Evolutionary conservation across 2,329 filamentous ascomycete species (phyloP), one percentile per base, ranked within the genome.

Genomic region (Penicillium polonicum): DNA sequence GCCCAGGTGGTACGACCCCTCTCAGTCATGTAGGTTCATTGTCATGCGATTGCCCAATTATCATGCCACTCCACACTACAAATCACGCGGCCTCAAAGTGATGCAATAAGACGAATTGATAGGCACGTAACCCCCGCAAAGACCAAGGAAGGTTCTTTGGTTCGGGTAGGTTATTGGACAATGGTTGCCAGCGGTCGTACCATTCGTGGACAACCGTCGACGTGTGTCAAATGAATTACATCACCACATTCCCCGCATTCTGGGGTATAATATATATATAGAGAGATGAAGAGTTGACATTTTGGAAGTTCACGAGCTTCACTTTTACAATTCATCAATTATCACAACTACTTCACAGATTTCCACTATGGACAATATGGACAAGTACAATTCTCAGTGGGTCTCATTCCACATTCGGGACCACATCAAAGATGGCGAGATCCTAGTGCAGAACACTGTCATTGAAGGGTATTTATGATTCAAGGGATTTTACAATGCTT

Each of bases 341-440:
- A 31, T 33, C 29, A 25, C 19, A 17, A 35, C 17, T 35, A 48
- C 45, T n/a, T 48, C 29, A 12, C 12, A 33, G 9, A 23, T 36
- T 48, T 33, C 23, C 41, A 43, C 45, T 27, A 29, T 33, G 38
- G 29, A 48, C 33, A 46, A 45, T 4, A 41, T 68, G 53, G 51
- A 67, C 57, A 67, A 64, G 25, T 65, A 70, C 64, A 68, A 67
- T 48, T 66, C 68, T 17, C 60, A 67, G 50, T 70, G 68, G 68
- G 68, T 70, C 36, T 60, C 57, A 12, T 68, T 70, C 60, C 68
- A 70, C 54, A 69, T 70, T 50, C 66, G 68, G 25, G 68, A 68
- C 61, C 68, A 67, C 55, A 57, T 70, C 19, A 48, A 63, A 17
- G 57, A 68, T 31, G 67, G 68, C 42, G 59, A 69, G 39, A 60